Evolutionary conservation across 169 alveolate species (phyloP).

Genomic region (Plasmodium inui): DNA sequence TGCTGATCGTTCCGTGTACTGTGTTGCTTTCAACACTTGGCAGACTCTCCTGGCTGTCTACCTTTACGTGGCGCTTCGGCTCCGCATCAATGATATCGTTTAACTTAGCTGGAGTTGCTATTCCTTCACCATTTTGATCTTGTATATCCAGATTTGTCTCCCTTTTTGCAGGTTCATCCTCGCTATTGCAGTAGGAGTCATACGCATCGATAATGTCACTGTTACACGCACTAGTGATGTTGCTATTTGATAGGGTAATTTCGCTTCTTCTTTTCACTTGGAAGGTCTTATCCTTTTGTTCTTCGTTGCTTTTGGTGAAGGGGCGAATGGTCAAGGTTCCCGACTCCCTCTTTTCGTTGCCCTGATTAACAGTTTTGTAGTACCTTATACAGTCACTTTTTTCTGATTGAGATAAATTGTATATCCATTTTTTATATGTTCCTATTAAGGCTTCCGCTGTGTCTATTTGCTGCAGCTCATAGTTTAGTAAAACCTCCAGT

Average conservation of each 20-base stretch:
- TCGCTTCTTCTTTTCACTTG: constrained; percentile 15
- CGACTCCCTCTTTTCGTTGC: constrained; percentile 9
- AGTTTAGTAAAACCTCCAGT: constrained; percentile 46
- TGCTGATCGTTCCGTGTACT: neutral
- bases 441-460: constrained; percentile 40
- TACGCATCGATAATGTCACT: neutral
- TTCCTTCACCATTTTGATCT: neutral
- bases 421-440: constrained; percentile 69
- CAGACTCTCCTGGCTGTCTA: neutral
- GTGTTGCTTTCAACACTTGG: neutral
- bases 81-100: neutral
- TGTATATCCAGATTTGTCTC: neutral
- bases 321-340: neutral
- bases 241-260: neutral
- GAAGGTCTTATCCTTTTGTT: neutral
- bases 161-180: neutral
- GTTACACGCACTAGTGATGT: neutral
- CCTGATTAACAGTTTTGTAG: constrained; percentile 12
- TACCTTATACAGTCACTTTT: constrained; percentile 60
- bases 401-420: constrained; percentile 51
- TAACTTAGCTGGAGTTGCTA: neutral
- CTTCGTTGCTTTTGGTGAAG: constrained; percentile 3
- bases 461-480: constrained; percentile 57
- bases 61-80: neutral
- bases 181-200: neutral